These are phyloP conservation scores for Biancaea sappan DNA, from an alignment of 306 rosid species.

Conservation along the genomic window DNA sequence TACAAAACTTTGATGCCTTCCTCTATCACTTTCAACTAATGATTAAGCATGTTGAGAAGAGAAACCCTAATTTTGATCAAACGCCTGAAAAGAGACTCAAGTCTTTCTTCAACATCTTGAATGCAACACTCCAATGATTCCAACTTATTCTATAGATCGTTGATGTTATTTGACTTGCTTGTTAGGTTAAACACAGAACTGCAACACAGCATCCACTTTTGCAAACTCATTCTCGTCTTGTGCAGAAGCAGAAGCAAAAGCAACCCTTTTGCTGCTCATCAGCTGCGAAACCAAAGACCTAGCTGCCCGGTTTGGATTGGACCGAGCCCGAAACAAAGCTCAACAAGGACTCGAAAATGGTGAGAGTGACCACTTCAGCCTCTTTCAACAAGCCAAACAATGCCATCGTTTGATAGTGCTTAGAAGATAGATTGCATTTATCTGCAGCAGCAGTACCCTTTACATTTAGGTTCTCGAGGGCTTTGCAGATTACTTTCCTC, in stretches of 20 bases:
- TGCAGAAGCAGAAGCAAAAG: slow-evolving; percentile 10
- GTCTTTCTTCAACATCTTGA: slow-evolving; percentile 48
- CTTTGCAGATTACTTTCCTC: slow-evolving; percentile 38
- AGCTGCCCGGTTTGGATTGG: slow-evolving; percentile 29
- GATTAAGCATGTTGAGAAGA: slow-evolving; percentile 42
- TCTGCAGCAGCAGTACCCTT: slow-evolving; percentile 26
- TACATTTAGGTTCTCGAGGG: slow-evolving; percentile 42
- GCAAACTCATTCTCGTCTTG: slow-evolving; percentile 44
- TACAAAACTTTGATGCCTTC: slow-evolving; percentile 29
- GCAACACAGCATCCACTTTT: slow-evolving; percentile 39
- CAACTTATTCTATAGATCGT: slow-evolving; percentile 36
- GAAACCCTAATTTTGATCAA: slow-evolving; percentile 48
- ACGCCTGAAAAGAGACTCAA: slow-evolving; percentile 40
- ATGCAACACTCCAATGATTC: slow-evolving; percentile 38
- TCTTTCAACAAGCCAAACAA: slow-evolving; percentile 39
- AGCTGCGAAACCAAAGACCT: slow-evolving; percentile 48
- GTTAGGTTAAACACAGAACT: slow-evolving; percentile 32
- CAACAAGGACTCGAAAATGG: slow-evolving; percentile 38
- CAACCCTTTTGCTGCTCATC: slow-evolving; percentile 33
- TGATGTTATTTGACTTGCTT: slow-evolving; percentile 28
- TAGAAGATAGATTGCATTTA: slow-evolving; percentile 13
- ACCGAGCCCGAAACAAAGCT: slow-evolving; percentile 39
- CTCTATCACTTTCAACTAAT: slow-evolving; percentile 15
- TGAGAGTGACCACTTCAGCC: slow-evolving; percentile 33
- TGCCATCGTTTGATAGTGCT: slow-evolving; percentile 25